Evolutionary conservation across 495 filamentous ascomycete species (phyloP).

Genomic region (Tuber calosporum): DNA sequence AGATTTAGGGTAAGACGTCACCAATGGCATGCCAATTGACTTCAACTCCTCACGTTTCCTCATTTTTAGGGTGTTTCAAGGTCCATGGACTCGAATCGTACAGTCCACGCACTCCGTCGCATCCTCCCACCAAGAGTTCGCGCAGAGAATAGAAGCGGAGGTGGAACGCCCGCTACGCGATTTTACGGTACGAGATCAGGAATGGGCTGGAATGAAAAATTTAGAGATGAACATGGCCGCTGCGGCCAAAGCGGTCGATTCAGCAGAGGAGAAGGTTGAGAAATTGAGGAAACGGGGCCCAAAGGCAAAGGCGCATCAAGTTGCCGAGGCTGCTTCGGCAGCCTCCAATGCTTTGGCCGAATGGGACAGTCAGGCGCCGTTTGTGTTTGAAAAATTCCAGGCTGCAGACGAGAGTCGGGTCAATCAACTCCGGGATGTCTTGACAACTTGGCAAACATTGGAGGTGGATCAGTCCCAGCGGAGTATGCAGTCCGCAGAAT

Average conservation of each 20-base stretch:
- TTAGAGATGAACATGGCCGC: conserved; percentile 72
- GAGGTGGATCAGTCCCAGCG: conserved; percentile 82
- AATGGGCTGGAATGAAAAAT: conserved; percentile 75
- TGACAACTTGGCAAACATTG: conserved; percentile 89
- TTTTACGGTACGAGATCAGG: conserved; percentile 60
- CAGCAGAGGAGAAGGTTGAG: conserved; percentile 76
- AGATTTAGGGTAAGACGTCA: conserved; percentile 68
- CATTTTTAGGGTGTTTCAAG: conserved; percentile 68
- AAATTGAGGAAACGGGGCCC: conserved; percentile 74
- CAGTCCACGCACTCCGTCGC: conserved; percentile 71
- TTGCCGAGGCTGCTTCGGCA: conserved; percentile 65
- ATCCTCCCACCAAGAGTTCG: conserved; percentile 73
- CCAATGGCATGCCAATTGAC: conserved; percentile 17
- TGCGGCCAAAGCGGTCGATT: conserved; percentile 77
- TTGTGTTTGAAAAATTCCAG: conserved; percentile 90
- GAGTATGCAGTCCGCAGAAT: conserved; percentile 66
- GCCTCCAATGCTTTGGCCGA: conserved; percentile 70
- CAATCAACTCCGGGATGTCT: conserved; percentile 83
- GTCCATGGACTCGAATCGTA: conserved; percentile 88
- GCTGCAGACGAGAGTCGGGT: conserved; percentile 80
- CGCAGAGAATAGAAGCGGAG: conserved; percentile 79
- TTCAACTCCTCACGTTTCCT: conserved; percentile 19
- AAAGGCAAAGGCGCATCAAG: conserved; percentile 70
- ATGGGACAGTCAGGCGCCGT: conserved; percentile 95
- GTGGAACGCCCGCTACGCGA: conserved; percentile 78